phyloP scores from a whole-genome alignment of 108 stramenopile genomes.

The Epithemia pelagica region DNA sequence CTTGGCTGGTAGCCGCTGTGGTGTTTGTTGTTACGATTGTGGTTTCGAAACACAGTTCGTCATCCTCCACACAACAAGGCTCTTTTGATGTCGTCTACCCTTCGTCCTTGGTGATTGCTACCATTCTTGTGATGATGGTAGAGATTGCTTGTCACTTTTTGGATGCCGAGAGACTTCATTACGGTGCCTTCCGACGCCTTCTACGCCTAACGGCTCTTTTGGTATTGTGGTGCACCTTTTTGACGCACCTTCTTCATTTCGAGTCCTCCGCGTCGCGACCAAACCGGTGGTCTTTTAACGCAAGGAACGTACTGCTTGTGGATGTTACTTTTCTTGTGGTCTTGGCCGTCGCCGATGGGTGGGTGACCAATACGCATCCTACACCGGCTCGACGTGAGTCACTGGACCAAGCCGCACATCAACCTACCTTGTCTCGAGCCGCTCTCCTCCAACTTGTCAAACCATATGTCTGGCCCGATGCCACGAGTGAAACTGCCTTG shows the following conservation, averaged over 20 bases:
- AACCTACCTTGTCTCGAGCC: conserved; percentile 6
- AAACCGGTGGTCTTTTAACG: not conserved
- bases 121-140: conserved; percentile 11
- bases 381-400: not conserved
- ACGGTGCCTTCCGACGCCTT: conserved; percentile 38
- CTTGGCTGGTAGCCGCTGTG: not conserved
- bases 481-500: conserved; percentile 51
- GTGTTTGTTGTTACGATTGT: not conserved
- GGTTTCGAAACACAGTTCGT: not conserved
- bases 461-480: conserved; percentile 96
- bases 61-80: not conserved
- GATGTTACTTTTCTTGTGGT: not conserved
- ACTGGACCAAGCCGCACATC: not conserved
- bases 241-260: not conserved
- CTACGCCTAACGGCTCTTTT: conserved; percentile 20
- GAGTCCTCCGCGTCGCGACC: not conserved
- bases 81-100: not conserved
- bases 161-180: conserved; percentile 20
- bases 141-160: conserved; percentile 16
- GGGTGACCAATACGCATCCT: not conserved
- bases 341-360: not conserved
- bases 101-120: not conserved
- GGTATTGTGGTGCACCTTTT: conserved; percentile 8
- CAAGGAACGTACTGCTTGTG: not conserved
- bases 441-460: conserved; percentile 66